Evolutionary conservation across 208 protist species (phyloP).

Genomic region (Wallacemonas collosoma): DNA sequence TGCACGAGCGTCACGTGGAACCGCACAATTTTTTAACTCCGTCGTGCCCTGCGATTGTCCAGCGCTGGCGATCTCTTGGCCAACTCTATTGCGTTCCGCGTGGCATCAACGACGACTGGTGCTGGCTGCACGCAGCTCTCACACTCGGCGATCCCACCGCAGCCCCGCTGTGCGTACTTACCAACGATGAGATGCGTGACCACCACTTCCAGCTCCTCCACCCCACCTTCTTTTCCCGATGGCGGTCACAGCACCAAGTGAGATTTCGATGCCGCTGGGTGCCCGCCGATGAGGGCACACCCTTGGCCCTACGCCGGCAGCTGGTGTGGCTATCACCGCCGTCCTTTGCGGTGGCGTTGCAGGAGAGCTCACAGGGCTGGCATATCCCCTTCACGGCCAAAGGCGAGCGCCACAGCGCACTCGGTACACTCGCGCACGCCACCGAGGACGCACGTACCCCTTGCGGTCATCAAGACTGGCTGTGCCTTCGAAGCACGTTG

Average conservation of each 20-base stretch:
- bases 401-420: neutral
- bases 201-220: conserved; percentile 82
- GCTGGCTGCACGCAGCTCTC: conserved; percentile 78
- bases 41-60: conserved; percentile 34
- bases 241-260: conserved; percentile 72
- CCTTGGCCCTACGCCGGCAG: conserved; percentile 29
- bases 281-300: conserved; percentile 13
- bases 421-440: neutral
- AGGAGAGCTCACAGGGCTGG: conserved; percentile 23
- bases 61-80: conserved; percentile 44
- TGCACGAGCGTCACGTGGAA: conserved; percentile 77
- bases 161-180: conserved; percentile 50
- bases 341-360: conserved; percentile 47
- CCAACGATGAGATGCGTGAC: conserved; percentile 86
- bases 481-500: no score
- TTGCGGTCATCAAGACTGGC: no score
- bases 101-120: conserved; percentile 80
- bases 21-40: conserved; percentile 33
- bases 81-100: conserved; percentile 57
- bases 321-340: conserved; percentile 51
- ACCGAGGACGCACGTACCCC: no score
- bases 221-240: conserved; percentile 68
- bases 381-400: neutral
- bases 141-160: neutral
- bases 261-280: conserved; percentile 47